Base-by-base conservation (phyloP, 768 basidiomycete species). In the Rhizopogon vinicolor region DNA sequence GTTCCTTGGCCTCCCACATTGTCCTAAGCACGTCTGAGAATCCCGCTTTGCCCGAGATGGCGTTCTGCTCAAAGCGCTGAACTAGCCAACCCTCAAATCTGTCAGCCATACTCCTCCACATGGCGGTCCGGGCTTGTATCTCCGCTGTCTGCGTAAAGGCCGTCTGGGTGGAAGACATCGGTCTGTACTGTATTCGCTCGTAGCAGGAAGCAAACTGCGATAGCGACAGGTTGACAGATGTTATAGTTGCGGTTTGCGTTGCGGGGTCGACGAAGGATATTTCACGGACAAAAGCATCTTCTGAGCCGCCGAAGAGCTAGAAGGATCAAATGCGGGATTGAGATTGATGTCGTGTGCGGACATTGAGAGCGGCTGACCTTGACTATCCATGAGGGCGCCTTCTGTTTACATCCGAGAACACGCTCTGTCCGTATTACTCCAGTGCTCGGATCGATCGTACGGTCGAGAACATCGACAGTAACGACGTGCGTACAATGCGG, bases 201-300 rank as follows among this genome's bases (percentile, higher is more conserved):
- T 90, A 85, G 67, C 92, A 96, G 40, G 88, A 91, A 59, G 92
- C 89, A 63, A 96, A 94, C 73, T 96, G 92, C n/a, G 93, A 93
- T 29, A 97, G 75, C 12, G 91, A 91, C 50, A 98, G 86, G 74
- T 98, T 98, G 72, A 93, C 87, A 29, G 93, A 93, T 37, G 91
- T 91, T 60, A 93, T 89, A 41, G 88, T 88, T 45, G 90, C 88
- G 33, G 79, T 84, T 72, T 89, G 87, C 25, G 79, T 84, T 56
- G 82, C 75, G 1, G 95, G 95, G 71, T 97, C 92, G 39, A 96
- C 79, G 66, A 95, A 96, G 5, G 93, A 92, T 62, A 97, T 87
- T 73, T 98, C 95, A 44, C 95, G 86, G 1, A 97, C 91, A 66
- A 90, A 97, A 9, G 95, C 93, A 64, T 94, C 91, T 74, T 93